Conservation (phyloP, 441 rosid genomes). For the Erodium texanum region DNA sequence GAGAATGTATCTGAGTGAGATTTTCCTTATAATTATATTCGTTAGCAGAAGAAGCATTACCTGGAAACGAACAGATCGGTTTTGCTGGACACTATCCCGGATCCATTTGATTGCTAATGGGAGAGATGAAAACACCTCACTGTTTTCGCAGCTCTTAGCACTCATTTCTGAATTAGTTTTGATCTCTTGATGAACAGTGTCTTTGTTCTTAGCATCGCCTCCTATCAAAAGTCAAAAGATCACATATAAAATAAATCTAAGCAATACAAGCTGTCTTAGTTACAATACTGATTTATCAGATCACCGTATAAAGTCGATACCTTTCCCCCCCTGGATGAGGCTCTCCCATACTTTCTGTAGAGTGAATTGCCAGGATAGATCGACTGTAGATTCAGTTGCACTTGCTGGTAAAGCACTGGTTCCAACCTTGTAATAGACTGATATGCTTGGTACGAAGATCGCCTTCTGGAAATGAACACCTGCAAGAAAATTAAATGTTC, state of each 20-base stretch:
- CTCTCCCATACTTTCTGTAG: conserved; percentile 85
- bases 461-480: conserved; percentile 81
- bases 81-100: conserved; percentile 53
- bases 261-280: not conserved
- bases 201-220: conserved; percentile 37
- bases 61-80: conserved; percentile 58
- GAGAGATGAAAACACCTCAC: conserved; percentile 77
- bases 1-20: no score
- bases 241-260: conserved; percentile 8
- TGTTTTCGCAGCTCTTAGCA: conserved; percentile 42
- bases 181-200: conserved; percentile 36
- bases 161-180: conserved; percentile 38
- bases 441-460: conserved; percentile 79
- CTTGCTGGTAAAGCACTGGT: conserved; percentile 35
- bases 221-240: conserved; percentile 23
- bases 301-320: conserved; percentile 21
- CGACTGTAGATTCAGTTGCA: conserved; percentile 53
- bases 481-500: conserved; percentile 26
- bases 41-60: conserved; percentile 27
- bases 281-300: not conserved
- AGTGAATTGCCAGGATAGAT: conserved; percentile 84
- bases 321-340: conserved; percentile 52
- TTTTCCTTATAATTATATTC: not conserved
- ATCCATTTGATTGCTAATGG: conserved; percentile 89
- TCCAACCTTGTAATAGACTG: conserved; percentile 81